These are phyloP conservation scores for Calonectria multiphialidica DNA, from an alignment of 2,329 filamentous ascomycete genomes.

Conservation along the genomic window DNA sequence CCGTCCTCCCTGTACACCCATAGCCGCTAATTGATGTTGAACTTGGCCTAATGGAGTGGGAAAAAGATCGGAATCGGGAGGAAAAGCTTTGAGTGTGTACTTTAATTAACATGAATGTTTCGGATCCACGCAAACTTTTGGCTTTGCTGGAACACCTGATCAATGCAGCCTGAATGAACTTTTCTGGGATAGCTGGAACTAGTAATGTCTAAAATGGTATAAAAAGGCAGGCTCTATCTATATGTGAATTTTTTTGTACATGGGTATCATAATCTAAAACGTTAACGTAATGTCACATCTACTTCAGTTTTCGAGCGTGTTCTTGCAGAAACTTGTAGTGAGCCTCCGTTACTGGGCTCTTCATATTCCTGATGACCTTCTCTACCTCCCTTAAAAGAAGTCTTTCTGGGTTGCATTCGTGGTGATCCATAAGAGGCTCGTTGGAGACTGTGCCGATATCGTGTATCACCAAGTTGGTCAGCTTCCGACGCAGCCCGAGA, in stretches of 20 bases:
- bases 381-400: slow-evolving; percentile 34
- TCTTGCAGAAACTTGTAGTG: slow-evolving; percentile 20
- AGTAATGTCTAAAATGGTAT: too few relatives aligned
- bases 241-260: neutral
- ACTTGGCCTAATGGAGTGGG: too few relatives aligned
- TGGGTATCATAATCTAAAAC: slow-evolving; percentile 3
- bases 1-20: too few relatives aligned
- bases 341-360: slow-evolving; percentile 19
- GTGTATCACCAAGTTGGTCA: slow-evolving; percentile 44
- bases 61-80: too few relatives aligned
- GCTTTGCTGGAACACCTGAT: too few relatives aligned
- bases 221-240: neutral
- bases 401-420: slow-evolving; percentile 37
- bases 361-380: slow-evolving; percentile 34
- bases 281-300: neutral
- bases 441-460: slow-evolving; percentile 36
- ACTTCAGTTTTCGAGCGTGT: slow-evolving; percentile 15
- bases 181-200: too few relatives aligned
- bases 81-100: too few relatives aligned
- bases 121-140: too few relatives aligned
- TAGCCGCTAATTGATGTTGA: too few relatives aligned
- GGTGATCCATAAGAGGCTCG: slow-evolving; percentile 27
- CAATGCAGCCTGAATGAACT: too few relatives aligned
- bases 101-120: too few relatives aligned
- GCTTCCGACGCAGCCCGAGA: slow-evolving; percentile 34